These are phyloP conservation scores for Phytophthora constricta DNA, from an alignment of 352 stramenopile genomes.

Conservation along the genomic window DNA sequence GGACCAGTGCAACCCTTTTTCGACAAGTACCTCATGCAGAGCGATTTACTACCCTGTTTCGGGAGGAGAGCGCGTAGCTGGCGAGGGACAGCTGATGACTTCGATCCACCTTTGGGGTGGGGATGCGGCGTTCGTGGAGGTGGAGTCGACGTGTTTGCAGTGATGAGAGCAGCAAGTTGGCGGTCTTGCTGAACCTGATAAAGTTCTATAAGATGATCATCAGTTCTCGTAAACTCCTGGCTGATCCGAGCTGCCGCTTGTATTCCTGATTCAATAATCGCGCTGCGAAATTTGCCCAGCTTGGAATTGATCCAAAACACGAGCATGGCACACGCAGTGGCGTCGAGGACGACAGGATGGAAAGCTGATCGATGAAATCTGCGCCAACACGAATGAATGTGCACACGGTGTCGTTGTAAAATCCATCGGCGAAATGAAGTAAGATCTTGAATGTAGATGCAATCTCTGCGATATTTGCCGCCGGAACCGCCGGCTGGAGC, in stretches of 20 bases:
- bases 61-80: neutral
- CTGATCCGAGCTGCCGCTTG: neutral
- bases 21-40: constrained; percentile 18
- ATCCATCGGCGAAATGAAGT: neutral
- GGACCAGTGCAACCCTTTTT: constrained; percentile 14
- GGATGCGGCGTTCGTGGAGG: neutral
- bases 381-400: constrained; percentile 4
- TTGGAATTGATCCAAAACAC: constrained; percentile 22
- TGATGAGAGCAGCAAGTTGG: neutral
- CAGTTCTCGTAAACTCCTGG: neutral
- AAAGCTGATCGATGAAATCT: constrained; percentile 3
- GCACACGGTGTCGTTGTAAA: constrained; percentile 9
- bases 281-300: constrained; percentile 15
- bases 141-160: neutral
- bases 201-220: constrained; percentile 13
- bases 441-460: neutral
- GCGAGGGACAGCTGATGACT: neutral
- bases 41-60: constrained; percentile 10
- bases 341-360: neutral
- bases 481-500: neutral
- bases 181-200: constrained; percentile 1
- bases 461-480: neutral
- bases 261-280: constrained; percentile 3
- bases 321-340: constrained; percentile 9
- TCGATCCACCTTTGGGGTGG: neutral